Conservation (phyloP, 2,329 filamentous ascomycete species). For the Arthrobotrys entomopaga region DNA sequence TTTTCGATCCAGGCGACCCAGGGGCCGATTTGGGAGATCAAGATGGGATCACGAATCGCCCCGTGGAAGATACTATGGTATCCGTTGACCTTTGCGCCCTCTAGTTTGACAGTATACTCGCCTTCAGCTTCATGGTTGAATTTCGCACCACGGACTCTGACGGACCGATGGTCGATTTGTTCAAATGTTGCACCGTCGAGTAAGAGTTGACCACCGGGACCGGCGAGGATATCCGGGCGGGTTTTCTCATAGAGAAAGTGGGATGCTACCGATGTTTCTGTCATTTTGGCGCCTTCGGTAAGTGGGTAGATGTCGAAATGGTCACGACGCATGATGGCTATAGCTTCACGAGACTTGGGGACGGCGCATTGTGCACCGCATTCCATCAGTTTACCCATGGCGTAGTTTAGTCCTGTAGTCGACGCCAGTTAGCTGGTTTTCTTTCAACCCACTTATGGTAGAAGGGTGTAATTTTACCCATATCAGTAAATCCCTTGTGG, state of each 20-base stretch:
- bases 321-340: constrained; percentile 64
- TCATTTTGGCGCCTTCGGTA: constrained; percentile 63
- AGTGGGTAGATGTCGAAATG: constrained; percentile 66
- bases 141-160: constrained; percentile 63
- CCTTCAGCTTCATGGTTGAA: constrained; percentile 60
- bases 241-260: constrained; percentile 69
- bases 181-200: constrained; percentile 64
- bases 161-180: constrained; percentile 63
- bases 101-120: constrained; percentile 66
- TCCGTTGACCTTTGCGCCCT: constrained; percentile 64
- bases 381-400: constrained; percentile 70
- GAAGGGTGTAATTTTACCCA: constrained; percentile 8
- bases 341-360: constrained; percentile 64
- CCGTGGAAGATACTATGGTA: constrained; percentile 66
- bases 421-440: neutral
- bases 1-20: constrained; percentile 61
- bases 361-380: constrained; percentile 66
- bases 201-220: constrained; percentile 66
- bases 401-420: constrained; percentile 62
- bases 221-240: constrained; percentile 66
- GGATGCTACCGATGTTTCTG: constrained; percentile 66
- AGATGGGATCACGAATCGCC: constrained; percentile 65
- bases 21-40: constrained; percentile 63
- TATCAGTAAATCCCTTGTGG: constrained; percentile 58
- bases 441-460: neutral